Evolutionary conservation across 805 yeast species (phyloP).

Genomic region (Kuraishia capsulata): DNA sequence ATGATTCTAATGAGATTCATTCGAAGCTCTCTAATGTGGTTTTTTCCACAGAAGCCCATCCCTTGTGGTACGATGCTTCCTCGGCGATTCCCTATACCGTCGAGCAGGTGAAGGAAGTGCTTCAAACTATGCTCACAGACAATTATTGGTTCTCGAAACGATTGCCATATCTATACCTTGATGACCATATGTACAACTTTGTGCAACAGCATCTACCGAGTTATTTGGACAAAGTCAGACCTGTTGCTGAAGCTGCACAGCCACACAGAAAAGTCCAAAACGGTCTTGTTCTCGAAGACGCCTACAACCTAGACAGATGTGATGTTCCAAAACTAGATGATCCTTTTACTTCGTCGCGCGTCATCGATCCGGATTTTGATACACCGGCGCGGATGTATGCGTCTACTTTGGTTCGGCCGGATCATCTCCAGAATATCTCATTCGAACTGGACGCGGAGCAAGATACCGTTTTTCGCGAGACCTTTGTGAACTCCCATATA

Average conservation of each 20-base stretch:
- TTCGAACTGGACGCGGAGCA: not conserved
- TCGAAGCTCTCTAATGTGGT: constrained; percentile 27
- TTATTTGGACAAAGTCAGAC: not conserved
- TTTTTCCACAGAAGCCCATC: constrained; percentile 90
- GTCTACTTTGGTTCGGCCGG: not conserved
- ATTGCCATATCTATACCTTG: not conserved
- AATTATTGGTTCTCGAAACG: not conserved
- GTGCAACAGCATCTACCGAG: not conserved
- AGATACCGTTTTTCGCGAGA: not conserved
- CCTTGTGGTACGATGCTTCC: constrained; percentile 55
- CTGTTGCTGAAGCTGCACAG: not conserved
- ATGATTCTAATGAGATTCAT: constrained; percentile 46
- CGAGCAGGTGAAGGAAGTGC: not conserved
- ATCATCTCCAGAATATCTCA: not conserved
- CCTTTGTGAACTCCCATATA: not conserved
- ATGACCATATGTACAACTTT: not conserved
- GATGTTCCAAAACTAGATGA: not conserved
- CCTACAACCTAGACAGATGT: not conserved
- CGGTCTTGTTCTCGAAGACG: not conserved
- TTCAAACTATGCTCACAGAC: not conserved
- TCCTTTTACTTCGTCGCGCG: not conserved
- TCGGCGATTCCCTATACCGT: not conserved
- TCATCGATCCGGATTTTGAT: not conserved
- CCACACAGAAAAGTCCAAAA: not conserved
- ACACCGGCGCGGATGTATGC: not conserved